These are phyloP conservation scores for Inga leiocalycina DNA, from an alignment of 306 rosid species.

Conservation along the genomic window DNA sequence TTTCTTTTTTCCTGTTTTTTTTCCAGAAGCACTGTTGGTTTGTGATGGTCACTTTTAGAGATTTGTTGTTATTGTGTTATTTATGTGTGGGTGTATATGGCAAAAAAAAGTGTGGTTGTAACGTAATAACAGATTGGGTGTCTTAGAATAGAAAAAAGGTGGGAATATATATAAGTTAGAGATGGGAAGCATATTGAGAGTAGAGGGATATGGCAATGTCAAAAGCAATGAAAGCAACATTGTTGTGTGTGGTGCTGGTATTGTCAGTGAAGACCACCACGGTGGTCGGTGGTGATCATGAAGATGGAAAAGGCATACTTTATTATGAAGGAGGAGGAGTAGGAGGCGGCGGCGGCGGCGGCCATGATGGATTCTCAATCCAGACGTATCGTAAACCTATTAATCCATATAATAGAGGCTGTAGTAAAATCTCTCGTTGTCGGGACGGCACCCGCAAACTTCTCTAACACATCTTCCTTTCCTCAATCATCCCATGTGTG, in stretches of 20 bases:
- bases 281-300: neutral
- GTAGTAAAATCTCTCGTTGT: neutral
- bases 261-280: neutral
- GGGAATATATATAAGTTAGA: neutral
- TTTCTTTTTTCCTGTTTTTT: too few relatives aligned
- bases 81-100: too few relatives aligned
- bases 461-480: neutral
- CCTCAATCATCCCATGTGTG: neutral
- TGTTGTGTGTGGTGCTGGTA: neutral
- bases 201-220: neutral
- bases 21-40: neutral
- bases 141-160: neutral
- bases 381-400: neutral
- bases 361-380: too few relatives aligned
- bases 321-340: too few relatives aligned
- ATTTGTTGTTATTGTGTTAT: neutral
- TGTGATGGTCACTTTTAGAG: neutral
- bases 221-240: neutral
- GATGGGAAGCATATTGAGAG: neutral
- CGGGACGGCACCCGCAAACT: neutral
- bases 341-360: too few relatives aligned
- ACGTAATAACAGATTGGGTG: neutral
- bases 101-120: neutral
- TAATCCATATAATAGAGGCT: neutral
- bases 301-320: too few relatives aligned